These are phyloP conservation scores for Lachnellula occidentalis DNA, from an alignment of 2,329 filamentous ascomycete species.

Conservation along the genomic window DNA sequence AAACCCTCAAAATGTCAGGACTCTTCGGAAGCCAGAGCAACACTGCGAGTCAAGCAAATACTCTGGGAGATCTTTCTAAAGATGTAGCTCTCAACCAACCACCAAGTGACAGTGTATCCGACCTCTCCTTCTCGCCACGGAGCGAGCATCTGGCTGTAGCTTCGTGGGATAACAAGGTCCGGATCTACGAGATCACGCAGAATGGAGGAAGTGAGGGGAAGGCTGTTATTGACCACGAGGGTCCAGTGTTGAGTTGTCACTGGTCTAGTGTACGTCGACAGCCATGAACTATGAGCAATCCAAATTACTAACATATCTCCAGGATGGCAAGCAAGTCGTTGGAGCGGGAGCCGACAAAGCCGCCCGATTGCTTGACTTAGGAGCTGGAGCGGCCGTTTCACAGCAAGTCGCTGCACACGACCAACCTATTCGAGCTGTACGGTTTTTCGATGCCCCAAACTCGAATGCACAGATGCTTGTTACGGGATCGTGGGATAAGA, in stretches of 20 bases:
- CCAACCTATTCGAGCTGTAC: conserved; percentile 70
- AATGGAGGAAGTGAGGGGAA: conserved; percentile 79
- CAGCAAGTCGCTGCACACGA: conserved; percentile 80
- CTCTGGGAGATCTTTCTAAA: conserved; percentile 83
- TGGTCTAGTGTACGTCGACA: conserved; percentile 71
- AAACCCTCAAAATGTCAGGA: conserved; percentile 51
- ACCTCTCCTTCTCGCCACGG: conserved; percentile 73
- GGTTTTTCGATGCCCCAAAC: conserved; percentile 65
- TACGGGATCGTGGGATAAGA: conserved; percentile 90
- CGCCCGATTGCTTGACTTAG: conserved; percentile 81
- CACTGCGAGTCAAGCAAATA: conserved; percentile 50
- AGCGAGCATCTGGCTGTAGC: conserved; percentile 81
- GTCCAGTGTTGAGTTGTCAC: conserved; percentile 75
- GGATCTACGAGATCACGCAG: conserved; percentile 85
- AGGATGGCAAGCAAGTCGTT: conserved; percentile 88
- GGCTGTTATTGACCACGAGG: conserved; percentile 79
- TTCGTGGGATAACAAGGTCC: conserved; percentile 97
- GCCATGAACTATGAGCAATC: conserved; percentile 1
- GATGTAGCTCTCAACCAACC: conserved; percentile 75
- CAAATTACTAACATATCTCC: conserved; percentile 5
- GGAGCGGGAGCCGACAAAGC: conserved; percentile 89
- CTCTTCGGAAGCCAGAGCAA: conserved; percentile 53
- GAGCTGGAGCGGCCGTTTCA: conserved; percentile 51
- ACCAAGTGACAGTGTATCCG: conserved; percentile 85
- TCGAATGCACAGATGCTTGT: conserved; percentile 72